Conservation (phyloP, 2,329 filamentous ascomycete species). For the Penicillium rolfsii region DNA sequence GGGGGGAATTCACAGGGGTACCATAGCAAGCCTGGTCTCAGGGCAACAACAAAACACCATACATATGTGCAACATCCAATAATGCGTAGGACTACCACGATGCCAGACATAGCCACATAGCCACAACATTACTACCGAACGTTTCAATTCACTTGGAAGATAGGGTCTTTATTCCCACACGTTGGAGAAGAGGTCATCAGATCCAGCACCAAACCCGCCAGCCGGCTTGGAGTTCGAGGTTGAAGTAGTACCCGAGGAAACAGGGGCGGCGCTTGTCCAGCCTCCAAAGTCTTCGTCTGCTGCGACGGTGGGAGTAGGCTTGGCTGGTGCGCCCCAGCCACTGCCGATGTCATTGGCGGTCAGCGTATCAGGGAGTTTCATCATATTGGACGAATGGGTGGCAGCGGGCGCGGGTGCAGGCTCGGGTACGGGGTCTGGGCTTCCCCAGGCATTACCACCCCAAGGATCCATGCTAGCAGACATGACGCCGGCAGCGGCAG, state of each 20-base stretch:
- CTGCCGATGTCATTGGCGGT: conserved; percentile 66
- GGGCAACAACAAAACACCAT: conserved; percentile 6
- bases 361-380: conserved; percentile 51
- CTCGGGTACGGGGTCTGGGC: conserved; percentile 61
- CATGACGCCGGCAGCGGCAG: conserved; percentile 48
- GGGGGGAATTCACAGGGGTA: not conserved
- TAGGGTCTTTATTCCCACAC: conserved; percentile 73
- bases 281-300: conserved; percentile 96
- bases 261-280: conserved; percentile 77
- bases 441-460: conserved; percentile 84
- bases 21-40: not conserved
- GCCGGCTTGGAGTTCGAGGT: conserved; percentile 57
- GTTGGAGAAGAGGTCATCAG: conserved; percentile 90
- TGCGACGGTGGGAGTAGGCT: conserved; percentile 66
- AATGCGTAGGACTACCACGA: conserved; percentile 17
- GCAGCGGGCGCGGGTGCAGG: conserved; percentile 41
- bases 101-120: conserved; percentile 13
- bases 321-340: conserved; percentile 60
- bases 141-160: conserved; percentile 8
- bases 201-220: conserved; percentile 60
- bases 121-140: conserved; percentile 6
- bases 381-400: conserved; percentile 37
- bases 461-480: conserved; percentile 69
- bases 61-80: conserved; percentile 22
- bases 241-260: conserved; percentile 43